phyloP scores from a whole-genome alignment of 257 asterid species.

The Ehretia macrophylla region DNA sequence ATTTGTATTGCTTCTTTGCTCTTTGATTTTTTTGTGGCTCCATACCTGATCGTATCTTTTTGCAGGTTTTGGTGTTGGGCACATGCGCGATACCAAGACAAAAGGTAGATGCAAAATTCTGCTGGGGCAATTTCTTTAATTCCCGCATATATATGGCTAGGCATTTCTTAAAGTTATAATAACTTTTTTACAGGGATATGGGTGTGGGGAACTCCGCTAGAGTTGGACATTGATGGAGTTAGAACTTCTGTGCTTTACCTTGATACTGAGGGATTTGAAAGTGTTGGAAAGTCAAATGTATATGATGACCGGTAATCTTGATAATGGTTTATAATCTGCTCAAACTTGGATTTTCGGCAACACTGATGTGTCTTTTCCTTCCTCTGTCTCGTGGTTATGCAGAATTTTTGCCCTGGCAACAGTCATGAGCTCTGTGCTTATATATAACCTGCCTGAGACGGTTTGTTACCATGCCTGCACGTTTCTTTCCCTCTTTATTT shows the following conservation, averaged over 20 bases:
- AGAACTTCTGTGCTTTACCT: slow-evolving; percentile 89
- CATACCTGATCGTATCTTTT: slow-evolving; percentile 2
- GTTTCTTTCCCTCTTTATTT: slow-evolving; percentile 9
- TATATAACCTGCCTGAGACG: slow-evolving; percentile 97
- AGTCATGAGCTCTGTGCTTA: slow-evolving; percentile 90
- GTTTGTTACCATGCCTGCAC: slow-evolving; percentile 46
- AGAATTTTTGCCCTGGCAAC: slow-evolving; percentile 96
- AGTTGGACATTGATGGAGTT: slow-evolving; percentile 71
- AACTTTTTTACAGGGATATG: slow-evolving; percentile 62
- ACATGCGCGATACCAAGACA: slow-evolving; percentile 97
- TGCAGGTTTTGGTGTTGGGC: slow-evolving; percentile 99
- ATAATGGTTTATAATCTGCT: background rate
- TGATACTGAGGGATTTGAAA: slow-evolving; percentile 98
- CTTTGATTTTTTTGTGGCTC: background rate
- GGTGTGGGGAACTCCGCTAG: slow-evolving; percentile 94
- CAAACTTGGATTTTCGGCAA: background rate
- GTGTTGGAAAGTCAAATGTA: slow-evolving; percentile 95
- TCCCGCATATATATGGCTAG: background rate
- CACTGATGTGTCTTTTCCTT: background rate
- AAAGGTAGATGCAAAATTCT: slow-evolving; percentile 53
- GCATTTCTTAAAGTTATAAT: slow-evolving; percentile 4
- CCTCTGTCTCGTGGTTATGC: slow-evolving; percentile 16
- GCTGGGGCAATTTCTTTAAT: background rate
- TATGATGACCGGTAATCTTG: slow-evolving; percentile 83
- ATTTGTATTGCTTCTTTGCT: background rate